These are phyloP conservation scores for Candida sanyaensis DNA, from an alignment of 1,139 yeast genomes.

Conservation along the genomic window DNA sequence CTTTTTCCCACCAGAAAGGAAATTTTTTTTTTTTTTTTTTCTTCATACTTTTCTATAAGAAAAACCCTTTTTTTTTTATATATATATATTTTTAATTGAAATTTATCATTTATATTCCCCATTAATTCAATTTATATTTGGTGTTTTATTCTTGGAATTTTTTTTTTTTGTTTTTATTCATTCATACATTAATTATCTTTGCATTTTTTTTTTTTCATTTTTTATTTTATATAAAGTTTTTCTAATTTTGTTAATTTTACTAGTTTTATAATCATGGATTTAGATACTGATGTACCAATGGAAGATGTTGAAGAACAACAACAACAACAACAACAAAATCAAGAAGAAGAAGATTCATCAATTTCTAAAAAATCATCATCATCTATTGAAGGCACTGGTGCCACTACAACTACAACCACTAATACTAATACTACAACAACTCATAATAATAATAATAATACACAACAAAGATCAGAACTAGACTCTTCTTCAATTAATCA, in stretches of 20 bases:
- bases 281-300: conserved; percentile 72
- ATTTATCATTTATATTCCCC: too few species aligned
- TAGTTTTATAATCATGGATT: conserved; percentile 44
- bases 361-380: conserved; percentile 4
- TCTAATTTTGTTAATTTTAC: not conserved
- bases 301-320: conserved; percentile 59
- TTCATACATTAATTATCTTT: not conserved
- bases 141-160: too few species aligned
- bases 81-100: too few species aligned
- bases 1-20: too few species aligned
- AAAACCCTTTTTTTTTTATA: too few species aligned
- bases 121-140: too few species aligned
- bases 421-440: conserved; percentile 9
- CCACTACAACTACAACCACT: conserved; percentile 8
- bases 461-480: conserved; percentile 10
- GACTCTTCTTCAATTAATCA: conserved; percentile 47
- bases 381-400: conserved; percentile 7
- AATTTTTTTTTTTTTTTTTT: too few species aligned
- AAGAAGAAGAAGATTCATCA: conserved; percentile 6
- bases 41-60: too few species aligned
- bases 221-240: too few species aligned
- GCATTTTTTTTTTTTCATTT: not conserved
- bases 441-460: not conserved
- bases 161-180: too few species aligned
- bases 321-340: too few species aligned